Percentiles rank a stretch among this genome's conserved stretches.
Conservation (phyloP, 495 filamentous ascomycete genomes). For the Penicillium roqueforti region DNA sequence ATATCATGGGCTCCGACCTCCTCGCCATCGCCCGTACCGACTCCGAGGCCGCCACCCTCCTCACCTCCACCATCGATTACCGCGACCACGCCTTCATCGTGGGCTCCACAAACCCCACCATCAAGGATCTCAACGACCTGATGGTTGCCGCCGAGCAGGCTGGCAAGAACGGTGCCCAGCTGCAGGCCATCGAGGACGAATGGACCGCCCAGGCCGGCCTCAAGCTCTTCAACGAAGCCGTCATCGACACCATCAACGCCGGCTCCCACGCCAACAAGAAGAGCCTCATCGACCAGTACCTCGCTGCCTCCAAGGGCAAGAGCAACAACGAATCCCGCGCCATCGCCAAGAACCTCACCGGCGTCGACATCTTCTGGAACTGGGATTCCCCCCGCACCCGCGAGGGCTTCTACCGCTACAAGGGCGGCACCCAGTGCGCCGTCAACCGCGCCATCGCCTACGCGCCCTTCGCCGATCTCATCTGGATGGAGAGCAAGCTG, state of each 20-base stretch:
- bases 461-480: slow-evolving; percentile 88
- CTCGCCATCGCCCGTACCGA: slow-evolving; percentile 91
- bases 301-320: slow-evolving; percentile 68
- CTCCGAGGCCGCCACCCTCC: slow-evolving; percentile 94
- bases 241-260: slow-evolving; percentile 73
- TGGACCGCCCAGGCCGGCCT: slow-evolving; percentile 82
- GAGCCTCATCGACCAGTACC: slow-evolving; percentile 61
- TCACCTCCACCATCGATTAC: slow-evolving; percentile 92
- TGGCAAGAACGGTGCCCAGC: slow-evolving; percentile 74
- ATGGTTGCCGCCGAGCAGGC: slow-evolving; percentile 81
- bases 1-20: slow-evolving; percentile 95
- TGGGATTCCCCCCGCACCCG: slow-evolving; percentile 89
- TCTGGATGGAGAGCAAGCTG: slow-evolving; percentile 99
- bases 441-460: slow-evolving; percentile 89
- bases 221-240: slow-evolving; percentile 88
- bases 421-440: slow-evolving; percentile 87
- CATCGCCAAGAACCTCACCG: slow-evolving; percentile 77
- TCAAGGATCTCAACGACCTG: slow-evolving; percentile 83
- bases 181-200: slow-evolving; percentile 88
- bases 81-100: slow-evolving; percentile 93
- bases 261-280: slow-evolving; percentile 62
- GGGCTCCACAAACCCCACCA: slow-evolving; percentile 77
- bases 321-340: slow-evolving; percentile 77
- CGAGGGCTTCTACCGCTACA: slow-evolving; percentile 90
- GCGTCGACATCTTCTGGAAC: slow-evolving; percentile 81